Base-by-base conservation (phyloP, 805 yeast genomes). In the Myxozyma mucilagina region DNA sequence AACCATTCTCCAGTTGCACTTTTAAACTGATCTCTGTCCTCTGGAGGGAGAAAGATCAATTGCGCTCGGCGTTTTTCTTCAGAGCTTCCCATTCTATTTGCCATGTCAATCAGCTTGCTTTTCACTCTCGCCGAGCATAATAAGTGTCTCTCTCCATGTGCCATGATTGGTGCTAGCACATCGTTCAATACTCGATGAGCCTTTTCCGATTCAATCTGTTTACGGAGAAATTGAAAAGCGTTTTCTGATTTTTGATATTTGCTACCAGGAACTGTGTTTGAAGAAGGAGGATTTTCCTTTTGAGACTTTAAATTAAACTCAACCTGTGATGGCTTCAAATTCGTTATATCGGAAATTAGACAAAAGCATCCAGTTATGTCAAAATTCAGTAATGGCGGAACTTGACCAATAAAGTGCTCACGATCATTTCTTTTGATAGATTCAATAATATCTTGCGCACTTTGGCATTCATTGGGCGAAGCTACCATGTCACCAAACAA, bases 261-360 rank as follows among this genome's bases (percentile, higher is more conserved):
- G 13, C 14, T 41, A 3, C 16, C 31, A 7, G 58, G 47, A 16
- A 11, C 16, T 16, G 58, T 31, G 9, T 52, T 47, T 24, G 58
- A 54, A 13, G 52, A 47, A 9, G 56, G 41, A 32, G 54, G 56
- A n/a, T 50, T 14, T 11, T 11, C 29, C 29, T 42, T 41, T 31
- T 59, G 63, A 35, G 32, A 38, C 11, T 53, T 49, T 2, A 57
- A 56, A 29, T 50, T 45, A 1, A 5, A 10, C n/a, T 16, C 14
- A 9, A 59, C 56, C 14, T 43, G 38, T 13, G 41, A 48, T 7
- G 53, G 59, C 13, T n/a, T 13, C 20, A 57, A 32, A 31, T 53
- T 57, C 44, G 62, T 53, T n/a, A 61, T 41, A 31, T 61, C 65
- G 10, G 65, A 61, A n/a, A 57, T 39, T 35, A 61, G 38, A 29